Base-by-base conservation (phyloP, 805 yeast species). In the Kluyveromyces siamensis region DNA sequence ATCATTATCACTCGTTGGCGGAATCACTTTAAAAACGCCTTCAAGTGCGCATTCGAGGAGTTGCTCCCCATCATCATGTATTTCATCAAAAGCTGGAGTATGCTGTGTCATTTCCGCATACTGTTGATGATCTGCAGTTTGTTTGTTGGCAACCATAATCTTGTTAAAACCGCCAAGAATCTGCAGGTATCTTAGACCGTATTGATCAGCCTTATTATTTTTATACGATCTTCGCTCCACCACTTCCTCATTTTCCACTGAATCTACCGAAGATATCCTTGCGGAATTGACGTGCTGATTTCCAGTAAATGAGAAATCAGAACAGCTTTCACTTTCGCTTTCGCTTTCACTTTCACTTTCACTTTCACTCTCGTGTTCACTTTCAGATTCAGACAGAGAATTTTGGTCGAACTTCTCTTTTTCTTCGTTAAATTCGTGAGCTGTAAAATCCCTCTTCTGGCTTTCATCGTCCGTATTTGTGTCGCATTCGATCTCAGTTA, bases 81-180 rank as follows among this genome's bases (percentile, higher is more conserved):
- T 13, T 30, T 30, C 8, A 13, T 11, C 14, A 11, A 30, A 10
- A 5, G 8, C 14, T 13, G 14, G 14, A 11, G 35, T 30, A 11
- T 10, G 35, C 7, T 30, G 35, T 30, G 35, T 30, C 14, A 13
- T 30, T 30, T 30, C 14, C 35, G 7, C 14, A 11, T 10, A 13
- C 8, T 30, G 11, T 30, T 30, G 35, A 3, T 30, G 14, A 30
- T 30, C 35, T 10, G 35, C 35, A 11, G 11, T 13, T 4, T 13
- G 5, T 30, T 13, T 30, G 35, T 30, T 30, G 35, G 35, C 14
- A 30, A 30, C 14, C 14, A 30, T 50, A 17, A 54, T 46, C 25
- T 51, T 45, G 27, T 58, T 56, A 35, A 58, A 52, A 10, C 57
- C 57, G 41, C 53, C 55, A 13, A 58, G 45, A 9, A 54, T 53